phyloP scores from a whole-genome alignment of 108 stramenopile species.

The Epithemia pelagica region DNA sequence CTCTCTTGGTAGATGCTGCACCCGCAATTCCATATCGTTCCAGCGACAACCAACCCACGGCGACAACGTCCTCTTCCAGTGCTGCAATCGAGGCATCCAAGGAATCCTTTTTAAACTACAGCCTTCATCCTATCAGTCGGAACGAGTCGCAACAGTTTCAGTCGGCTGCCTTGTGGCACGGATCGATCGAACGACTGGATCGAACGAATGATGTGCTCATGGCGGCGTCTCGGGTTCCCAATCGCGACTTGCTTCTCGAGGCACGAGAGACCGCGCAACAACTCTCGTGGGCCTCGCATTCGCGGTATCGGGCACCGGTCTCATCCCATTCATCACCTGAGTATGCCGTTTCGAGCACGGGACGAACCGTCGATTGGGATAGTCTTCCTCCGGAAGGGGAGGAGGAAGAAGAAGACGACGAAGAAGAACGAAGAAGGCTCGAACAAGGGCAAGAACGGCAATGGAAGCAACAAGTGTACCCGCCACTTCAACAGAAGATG shows the following conservation, averaged over 20 bases:
- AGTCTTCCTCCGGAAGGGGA: constrained; percentile 49
- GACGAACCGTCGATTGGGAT: constrained; percentile 55
- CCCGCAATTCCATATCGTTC: no score
- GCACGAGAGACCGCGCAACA: constrained; percentile 22
- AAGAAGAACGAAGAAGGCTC: constrained; percentile 8
- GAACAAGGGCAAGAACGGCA: constrained; percentile 12
- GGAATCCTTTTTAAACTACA: no score
- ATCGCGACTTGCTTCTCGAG: background rate
- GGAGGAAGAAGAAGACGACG: constrained; percentile 32
- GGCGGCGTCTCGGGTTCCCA: background rate
- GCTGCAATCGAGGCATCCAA: no score
- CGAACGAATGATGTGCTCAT: background rate
- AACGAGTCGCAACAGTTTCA: background rate
- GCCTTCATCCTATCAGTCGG: no score
- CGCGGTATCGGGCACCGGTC: constrained; percentile 21
- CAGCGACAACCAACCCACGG: no score
- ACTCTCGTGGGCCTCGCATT: constrained; percentile 31
- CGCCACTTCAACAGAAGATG: constrained; percentile 5
- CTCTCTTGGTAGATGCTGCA: constrained; percentile 55
- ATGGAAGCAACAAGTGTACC: constrained; percentile 1
- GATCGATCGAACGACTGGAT: background rate
- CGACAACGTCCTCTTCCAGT: no score
- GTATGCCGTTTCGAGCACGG: background rate
- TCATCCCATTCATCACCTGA: constrained; percentile 2
- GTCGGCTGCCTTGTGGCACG: background rate